These are phyloP conservation scores for Podila clonocystis DNA, from an alignment of 192 early-diverging fungal species.

Conservation along the genomic window DNA sequence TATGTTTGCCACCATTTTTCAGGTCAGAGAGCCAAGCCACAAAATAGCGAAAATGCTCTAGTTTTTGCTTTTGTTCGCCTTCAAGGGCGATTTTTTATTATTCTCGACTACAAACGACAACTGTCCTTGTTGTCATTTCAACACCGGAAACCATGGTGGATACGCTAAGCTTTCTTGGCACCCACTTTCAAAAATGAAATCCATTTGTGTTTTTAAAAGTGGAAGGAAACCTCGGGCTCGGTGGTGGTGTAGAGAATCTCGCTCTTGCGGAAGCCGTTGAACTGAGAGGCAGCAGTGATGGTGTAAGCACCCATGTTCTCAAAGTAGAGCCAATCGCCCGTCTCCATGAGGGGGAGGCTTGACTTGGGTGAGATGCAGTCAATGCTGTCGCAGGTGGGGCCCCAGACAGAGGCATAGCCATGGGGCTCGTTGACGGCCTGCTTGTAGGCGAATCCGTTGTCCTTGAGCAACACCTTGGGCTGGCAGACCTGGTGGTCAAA, in stretches of 20 bases:
- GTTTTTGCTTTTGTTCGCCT: background rate
- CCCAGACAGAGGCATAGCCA: conserved; percentile 86
- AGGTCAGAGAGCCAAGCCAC: too few species aligned
- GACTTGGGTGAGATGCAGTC: conserved; percentile 83
- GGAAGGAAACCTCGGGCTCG: conserved; percentile 40
- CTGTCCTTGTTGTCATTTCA: conserved; percentile 43
- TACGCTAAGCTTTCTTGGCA: background rate
- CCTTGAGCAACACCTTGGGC: conserved; percentile 72
- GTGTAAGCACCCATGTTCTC: conserved; percentile 98
- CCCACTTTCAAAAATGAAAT: conserved; percentile 5
- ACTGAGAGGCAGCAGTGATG: conserved; percentile 82
- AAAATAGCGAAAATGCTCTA: too few species aligned
- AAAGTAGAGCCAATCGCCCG: conserved; percentile 96
- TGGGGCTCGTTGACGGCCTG: conserved; percentile 42
- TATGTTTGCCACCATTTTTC: too few species aligned
- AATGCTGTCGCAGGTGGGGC: conserved; percentile 98
- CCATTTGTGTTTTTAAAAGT: conserved; percentile 27
- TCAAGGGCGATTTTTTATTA: background rate
- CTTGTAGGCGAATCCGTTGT: conserved; percentile 38
- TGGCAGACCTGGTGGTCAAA: conserved; percentile 89
- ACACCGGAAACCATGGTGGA: background rate
- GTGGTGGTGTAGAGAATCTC: conserved; percentile 89
- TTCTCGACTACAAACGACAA: conserved; percentile 9
- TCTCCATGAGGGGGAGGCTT: conserved; percentile 81
- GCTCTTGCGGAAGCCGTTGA: conserved; percentile 89